Evolutionary conservation across 2,329 filamentous ascomycete species (phyloP), one percentile per base, ranked within the genome.

Genomic region (Penicillium oxalicum): DNA sequence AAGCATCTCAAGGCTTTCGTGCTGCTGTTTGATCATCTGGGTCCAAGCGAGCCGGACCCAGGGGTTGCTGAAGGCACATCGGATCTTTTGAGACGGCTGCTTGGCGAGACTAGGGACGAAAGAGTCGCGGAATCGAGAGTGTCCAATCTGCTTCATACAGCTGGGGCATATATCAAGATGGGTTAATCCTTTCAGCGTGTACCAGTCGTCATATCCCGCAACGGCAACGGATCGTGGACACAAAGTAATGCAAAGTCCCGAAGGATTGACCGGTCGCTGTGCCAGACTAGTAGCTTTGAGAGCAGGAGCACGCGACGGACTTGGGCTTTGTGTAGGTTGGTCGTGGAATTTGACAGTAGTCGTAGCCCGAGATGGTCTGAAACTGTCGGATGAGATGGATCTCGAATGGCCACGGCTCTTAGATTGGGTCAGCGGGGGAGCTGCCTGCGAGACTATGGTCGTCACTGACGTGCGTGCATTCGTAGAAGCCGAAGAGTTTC

Each of bases 41-140:
- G 91, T 76, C 82, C 87, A 95, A 0, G 90, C 90, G 35, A 95
- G 82, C 27, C 88, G 83, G 59, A 88, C 85, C 88, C 90, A 96
- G 0, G 85, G 81, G 9, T 81, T 78, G 28, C 87, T 88, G 67
- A 96, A 88, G 55, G 90, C 85, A 70, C 91, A 97, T 40, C 78
- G 75, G 6, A 87, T 76, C 40, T 80, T 75, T 36, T 76, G 73
- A 11, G 80, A 77, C 2, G 77, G 72, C 4, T 80, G 74, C 12
- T 82, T 80, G 27, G 76, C 72, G 28, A 81, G 76, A 33, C 81
- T 80, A 3, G 77, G 77, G 9, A 83, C 72, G 59, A 95, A 89
- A 32, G 82, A 74, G 12, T 79, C 75, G 2, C 81, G 77, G 63
- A 87, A 94, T 18, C 80, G 75, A 0, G 87, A 86, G 25, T 79